Base-by-base conservation (phyloP, 2,329 filamentous ascomycete genomes). In the Alternaria gaisen region DNA sequence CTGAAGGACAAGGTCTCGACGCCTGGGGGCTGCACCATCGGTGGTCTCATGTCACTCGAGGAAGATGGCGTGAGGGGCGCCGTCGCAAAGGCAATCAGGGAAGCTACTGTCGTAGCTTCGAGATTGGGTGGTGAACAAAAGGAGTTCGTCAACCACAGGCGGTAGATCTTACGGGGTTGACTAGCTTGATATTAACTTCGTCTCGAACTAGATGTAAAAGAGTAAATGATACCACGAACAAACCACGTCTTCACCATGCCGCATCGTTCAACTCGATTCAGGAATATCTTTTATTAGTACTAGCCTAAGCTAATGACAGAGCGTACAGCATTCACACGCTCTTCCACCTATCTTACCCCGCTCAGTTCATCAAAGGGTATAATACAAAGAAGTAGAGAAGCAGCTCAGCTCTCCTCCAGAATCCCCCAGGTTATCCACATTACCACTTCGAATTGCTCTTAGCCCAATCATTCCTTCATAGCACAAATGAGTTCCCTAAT, bases 1-100 rank as follows among this genome's bases (percentile, higher is more conserved):
- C 79, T 94, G 53, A 85, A 88, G 53, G 91, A 94, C 69, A 91
- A 91, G 80, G 89, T 93, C n/a, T 88, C 83, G 66, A 93, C 90
- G 1, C 90, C 91, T 0, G 91, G 90, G 5, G 91, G 91, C 1
- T 93, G 90, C 78, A 93, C 90, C 5, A 92, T 93, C 63, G 88
- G 87, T 2, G 92, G 91, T 0, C 77, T 94, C 52, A 75, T 92
- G 69, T 88, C 90, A 5, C 80, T 94, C 7, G 91, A 94, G 77
- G 91, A 94, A 71, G 90, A 89, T 10, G 82, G 84, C 9, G 86
- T 92, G 8, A 85, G 91, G 67, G 90, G 89, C 5, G 86, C 85
- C 0, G 84, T 93, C 18, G 84, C 89, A 1, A 86, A 86, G 69
- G 90, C 91, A 3, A 86, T 93, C 14, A 83, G 90, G 54, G 90